Conservation (phyloP, 2,329 filamentous ascomycete genomes). For the Corniculantispora saksenae region DNA sequence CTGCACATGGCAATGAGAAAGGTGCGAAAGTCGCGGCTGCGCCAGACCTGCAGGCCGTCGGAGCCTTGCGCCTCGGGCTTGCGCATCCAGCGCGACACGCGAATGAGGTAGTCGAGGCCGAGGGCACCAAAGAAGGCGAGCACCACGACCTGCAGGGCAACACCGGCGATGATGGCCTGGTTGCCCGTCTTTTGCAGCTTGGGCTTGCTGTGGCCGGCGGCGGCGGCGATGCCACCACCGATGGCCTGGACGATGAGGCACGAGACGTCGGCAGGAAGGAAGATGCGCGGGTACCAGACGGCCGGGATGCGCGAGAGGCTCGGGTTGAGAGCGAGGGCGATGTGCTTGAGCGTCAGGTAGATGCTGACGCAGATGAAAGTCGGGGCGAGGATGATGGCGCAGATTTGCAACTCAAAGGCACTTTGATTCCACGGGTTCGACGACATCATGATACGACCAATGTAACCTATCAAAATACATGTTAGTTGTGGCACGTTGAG, state of each 20-base stretch:
- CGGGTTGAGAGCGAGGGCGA: slow-evolving; percentile 51
- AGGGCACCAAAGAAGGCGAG: slow-evolving; percentile 47
- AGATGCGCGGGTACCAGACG: slow-evolving; percentile 56
- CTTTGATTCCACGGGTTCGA: slow-evolving; percentile 55
- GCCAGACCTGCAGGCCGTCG: slow-evolving; percentile 42
- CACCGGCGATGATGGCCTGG: slow-evolving; percentile 54
- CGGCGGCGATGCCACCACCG: slow-evolving; percentile 57
- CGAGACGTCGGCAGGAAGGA: slow-evolving; percentile 60
- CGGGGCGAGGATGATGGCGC: slow-evolving; percentile 59
- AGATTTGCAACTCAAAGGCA: slow-evolving; percentile 61
- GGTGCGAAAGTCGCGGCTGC: slow-evolving; percentile 41
- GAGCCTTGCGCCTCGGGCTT: slow-evolving; percentile 32
- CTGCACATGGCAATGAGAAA: slow-evolving; percentile 47
- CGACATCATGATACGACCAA: slow-evolving; percentile 52
- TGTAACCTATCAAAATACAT: slow-evolving; percentile 45
- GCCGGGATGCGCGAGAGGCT: slow-evolving; percentile 52
- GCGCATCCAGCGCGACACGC: slow-evolving; percentile 42
- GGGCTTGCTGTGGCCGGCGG: slow-evolving; percentile 42
- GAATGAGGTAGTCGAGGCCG: slow-evolving; percentile 46
- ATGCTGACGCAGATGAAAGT: slow-evolving; percentile 63
- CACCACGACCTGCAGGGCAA: slow-evolving; percentile 55
- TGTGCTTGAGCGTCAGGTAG: slow-evolving; percentile 65
- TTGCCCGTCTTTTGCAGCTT: slow-evolving; percentile 48
- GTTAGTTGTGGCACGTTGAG: neutral
- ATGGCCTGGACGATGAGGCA: slow-evolving; percentile 61